Evolutionary conservation across 129 eudicot genomes (phyloP).

Genomic region (Flaveria sonorensis): DNA sequence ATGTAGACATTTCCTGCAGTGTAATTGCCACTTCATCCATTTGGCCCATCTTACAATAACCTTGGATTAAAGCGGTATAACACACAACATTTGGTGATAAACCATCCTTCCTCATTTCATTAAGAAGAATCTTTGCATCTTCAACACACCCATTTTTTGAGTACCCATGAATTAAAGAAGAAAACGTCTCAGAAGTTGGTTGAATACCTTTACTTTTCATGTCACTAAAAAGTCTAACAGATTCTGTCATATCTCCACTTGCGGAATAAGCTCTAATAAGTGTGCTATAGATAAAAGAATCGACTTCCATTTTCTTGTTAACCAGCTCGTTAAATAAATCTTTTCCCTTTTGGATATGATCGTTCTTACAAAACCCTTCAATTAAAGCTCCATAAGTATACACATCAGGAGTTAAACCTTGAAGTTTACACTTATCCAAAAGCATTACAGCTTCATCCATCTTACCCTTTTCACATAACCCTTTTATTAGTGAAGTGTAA

Average conservation of each 20-base stretch:
- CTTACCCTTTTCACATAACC: constrained; percentile 60
- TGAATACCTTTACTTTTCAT: constrained; percentile 66
- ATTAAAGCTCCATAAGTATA: constrained; percentile 64
- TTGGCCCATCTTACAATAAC: constrained; percentile 73
- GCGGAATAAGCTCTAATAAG: constrained; percentile 60
- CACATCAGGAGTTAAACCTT: constrained; percentile 51
- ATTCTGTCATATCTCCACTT: constrained; percentile 49
- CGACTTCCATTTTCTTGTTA: constrained; percentile 42
- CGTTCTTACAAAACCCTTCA: constrained; percentile 62
- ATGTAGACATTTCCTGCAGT: constrained; percentile 57
- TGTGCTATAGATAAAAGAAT: constrained; percentile 56
- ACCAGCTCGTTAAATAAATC: constrained; percentile 48
- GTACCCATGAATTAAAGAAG: constrained; percentile 62
- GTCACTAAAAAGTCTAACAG: constrained; percentile 52
- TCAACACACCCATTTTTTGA: constrained; percentile 53
- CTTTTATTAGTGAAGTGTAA: constrained; percentile 58
- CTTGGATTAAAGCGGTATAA: constrained; percentile 74
- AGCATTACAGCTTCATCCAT: constrained; percentile 67
- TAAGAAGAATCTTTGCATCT: constrained; percentile 48
- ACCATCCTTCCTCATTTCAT: constrained; percentile 62
- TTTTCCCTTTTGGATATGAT: constrained; percentile 58
- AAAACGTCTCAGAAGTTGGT: constrained; percentile 51
- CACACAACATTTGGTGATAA: constrained; percentile 66
- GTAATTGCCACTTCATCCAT: constrained; percentile 56
- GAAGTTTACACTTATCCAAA: constrained; percentile 52